Base-by-base conservation (phyloP, 306 rosid species). In the Luffa aegyptiaca region DNA sequence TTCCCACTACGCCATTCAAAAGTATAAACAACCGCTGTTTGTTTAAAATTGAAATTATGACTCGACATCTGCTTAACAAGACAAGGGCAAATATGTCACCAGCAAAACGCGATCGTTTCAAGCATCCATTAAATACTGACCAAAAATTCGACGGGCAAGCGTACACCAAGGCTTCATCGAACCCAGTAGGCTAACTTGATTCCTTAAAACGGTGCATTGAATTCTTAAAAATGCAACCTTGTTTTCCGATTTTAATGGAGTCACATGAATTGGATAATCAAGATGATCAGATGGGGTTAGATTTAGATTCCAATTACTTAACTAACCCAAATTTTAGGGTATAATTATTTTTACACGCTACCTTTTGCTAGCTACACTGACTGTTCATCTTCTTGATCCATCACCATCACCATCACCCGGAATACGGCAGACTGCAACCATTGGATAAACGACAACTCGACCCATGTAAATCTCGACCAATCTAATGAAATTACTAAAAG, bases 371-470 rank as follows among this genome's bases (percentile, higher is more conserved):
- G 61, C 61, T 73, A 51, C 59, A 33, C 9, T 36, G n/a, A 16
- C 37, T 39, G 66, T 18, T 26, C 68, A 12, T 42, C 52, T 36
- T 76, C 51, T n/a, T 57, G 64, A 12, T 36, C 52, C 52, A 66
- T 39, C 74, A 11, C 37, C 66, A 5, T 61, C 68, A 35, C 42
- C 52, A 5, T 76, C 36, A 76, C 36, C 80, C 80, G 37, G 80
- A 57, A 58, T 76, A 76, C 8, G 80, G 69, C 61, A 76, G 80
- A 55, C 80, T 76, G 68, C 69, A 76, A 10, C 39, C 49, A 76
- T 37, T 5, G 56, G 20, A 12, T 36, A 72, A 72, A 42, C 4
- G 37, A 46, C 10, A 52, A 18, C 48, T 10, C 18, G 41, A 76
- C 18, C 18, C 48, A 37, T 41, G 1, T 11, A 5, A 75, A 21